phyloP scores from a whole-genome alignment of 495 filamentous ascomycete genomes.

The Penicillium paradoxum region DNA sequence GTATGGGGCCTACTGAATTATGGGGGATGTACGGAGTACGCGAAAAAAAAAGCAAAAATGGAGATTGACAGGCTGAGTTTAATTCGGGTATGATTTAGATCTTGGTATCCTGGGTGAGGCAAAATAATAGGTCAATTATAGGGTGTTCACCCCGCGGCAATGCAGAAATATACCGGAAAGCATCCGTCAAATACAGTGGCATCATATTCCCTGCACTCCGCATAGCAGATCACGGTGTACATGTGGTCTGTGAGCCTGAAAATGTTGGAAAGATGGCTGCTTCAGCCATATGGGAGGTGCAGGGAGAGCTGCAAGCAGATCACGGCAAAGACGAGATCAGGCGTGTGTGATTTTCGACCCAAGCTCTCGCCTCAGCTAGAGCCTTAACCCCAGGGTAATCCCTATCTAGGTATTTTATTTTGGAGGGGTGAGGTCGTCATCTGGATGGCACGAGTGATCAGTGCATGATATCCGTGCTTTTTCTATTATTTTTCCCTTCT shows the following conservation, averaged over 20 bases:
- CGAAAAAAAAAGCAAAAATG: not conserved
- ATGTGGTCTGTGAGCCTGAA: constrained; percentile 15
- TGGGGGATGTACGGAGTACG: not conserved
- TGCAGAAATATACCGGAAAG: not conserved
- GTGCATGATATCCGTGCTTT: constrained; percentile 18
- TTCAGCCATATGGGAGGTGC: constrained; percentile 12
- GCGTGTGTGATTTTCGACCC: constrained; percentile 2
- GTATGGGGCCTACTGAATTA: not conserved
- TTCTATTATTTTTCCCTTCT: constrained; percentile 12
- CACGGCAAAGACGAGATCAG: not conserved
- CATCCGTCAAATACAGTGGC: not conserved
- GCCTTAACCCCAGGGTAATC: not conserved
- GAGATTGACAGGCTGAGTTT: not conserved
- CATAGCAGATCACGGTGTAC: constrained; percentile 1
- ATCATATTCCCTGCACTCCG: constrained; percentile 5
- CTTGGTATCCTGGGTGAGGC: not conserved
- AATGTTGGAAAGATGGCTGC: constrained; percentile 15
- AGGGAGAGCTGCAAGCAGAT: constrained; percentile 5
- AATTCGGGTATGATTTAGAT: not conserved
- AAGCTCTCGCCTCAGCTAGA: not conserved
- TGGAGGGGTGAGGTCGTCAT: constrained; percentile 17
- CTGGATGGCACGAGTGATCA: constrained; percentile 24
- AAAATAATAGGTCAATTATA: not conserved
- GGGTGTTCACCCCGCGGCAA: not conserved
- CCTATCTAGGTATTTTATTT: not conserved